A percentile compares a stretch with the other conserved stretches of the same genome.
Evolutionary conservation across 179 eudicot genomes (phyloP).

Genomic region (Patellifolia procumbens): DNA sequence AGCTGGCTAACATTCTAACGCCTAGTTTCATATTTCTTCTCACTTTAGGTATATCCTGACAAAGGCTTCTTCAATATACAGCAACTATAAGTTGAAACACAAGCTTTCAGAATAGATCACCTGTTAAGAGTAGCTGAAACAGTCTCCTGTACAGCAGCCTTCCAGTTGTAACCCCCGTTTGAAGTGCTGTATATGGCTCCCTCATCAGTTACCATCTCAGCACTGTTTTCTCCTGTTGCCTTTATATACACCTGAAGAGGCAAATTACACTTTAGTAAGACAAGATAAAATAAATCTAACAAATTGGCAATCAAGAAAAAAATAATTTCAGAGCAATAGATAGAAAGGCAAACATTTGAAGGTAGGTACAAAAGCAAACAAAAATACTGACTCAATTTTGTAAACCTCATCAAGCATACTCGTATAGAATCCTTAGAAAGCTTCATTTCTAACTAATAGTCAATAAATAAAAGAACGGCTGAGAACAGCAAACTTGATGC

Average conservation of each 20-base stretch:
- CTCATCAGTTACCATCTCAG: conserved; percentile 97
- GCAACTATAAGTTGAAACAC: background rate
- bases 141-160: conserved; percentile 94
- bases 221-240: conserved; percentile 88
- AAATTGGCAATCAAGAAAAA: background rate
- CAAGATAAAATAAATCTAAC: background rate
- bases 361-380: background rate
- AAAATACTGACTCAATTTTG: background rate
- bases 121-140: conserved; percentile 98
- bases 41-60: background rate
- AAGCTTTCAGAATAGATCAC: conserved; percentile 45
- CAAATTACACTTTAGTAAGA: conserved; percentile 1
- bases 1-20: background rate
- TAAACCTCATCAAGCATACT: background rate
- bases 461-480: background rate
- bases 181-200: conserved; percentile 95
- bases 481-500: background rate
- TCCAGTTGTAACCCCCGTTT: conserved; percentile 97
- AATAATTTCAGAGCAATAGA: background rate
- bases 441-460: background rate
- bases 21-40: background rate
- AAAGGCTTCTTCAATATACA: background rate
- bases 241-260: conserved; percentile 74
- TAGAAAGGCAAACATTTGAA: background rate
- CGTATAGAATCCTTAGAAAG: background rate